These are phyloP conservation scores for Nevesoporus exiguus DNA, from an alignment of 768 basidiomycete genomes.

Conservation along the genomic window DNA sequence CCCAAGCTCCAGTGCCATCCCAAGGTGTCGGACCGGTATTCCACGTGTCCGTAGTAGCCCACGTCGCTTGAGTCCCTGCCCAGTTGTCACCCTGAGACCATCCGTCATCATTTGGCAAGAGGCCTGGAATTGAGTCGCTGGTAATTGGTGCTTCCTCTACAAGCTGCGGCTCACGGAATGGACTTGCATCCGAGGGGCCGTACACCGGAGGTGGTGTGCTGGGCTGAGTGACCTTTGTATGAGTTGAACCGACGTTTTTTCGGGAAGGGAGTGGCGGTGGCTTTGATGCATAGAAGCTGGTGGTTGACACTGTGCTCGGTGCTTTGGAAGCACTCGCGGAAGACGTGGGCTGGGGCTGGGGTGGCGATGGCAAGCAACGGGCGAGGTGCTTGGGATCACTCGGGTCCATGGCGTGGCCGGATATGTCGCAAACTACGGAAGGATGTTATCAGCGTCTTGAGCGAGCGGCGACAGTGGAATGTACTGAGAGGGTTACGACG, in stretches of 20 bases:
- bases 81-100: slow-evolving; percentile 15
- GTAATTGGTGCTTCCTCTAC: slow-evolving; percentile 41
- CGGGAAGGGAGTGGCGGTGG: slow-evolving; percentile 38
- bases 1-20: slow-evolving; percentile 26
- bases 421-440: background rate
- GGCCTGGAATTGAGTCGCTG: slow-evolving; percentile 35
- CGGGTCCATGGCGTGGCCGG: slow-evolving; percentile 51
- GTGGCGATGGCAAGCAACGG: slow-evolving; percentile 34
- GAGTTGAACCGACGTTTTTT: slow-evolving; percentile 34
- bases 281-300: slow-evolving; percentile 28
- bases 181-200: slow-evolving; percentile 17
- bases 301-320: slow-evolving; percentile 26
- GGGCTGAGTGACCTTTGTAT: slow-evolving; percentile 34
- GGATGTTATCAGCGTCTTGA: slow-evolving; percentile 8
- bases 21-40: slow-evolving; percentile 22
- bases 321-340: slow-evolving; percentile 31
- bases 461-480: background rate
- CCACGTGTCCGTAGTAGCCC: slow-evolving; percentile 21
- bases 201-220: slow-evolving; percentile 30
- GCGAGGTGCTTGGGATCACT: slow-evolving; percentile 39
- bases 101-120: slow-evolving; percentile 35
- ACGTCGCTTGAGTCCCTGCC: slow-evolving; percentile 13
- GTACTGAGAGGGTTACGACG: background rate
- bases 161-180: slow-evolving; percentile 56
- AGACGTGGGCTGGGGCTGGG: slow-evolving; percentile 47